Evolutionary conservation across 2,329 filamentous ascomycete species (phyloP).

Genomic region (Leptographium radiaticola): DNA sequence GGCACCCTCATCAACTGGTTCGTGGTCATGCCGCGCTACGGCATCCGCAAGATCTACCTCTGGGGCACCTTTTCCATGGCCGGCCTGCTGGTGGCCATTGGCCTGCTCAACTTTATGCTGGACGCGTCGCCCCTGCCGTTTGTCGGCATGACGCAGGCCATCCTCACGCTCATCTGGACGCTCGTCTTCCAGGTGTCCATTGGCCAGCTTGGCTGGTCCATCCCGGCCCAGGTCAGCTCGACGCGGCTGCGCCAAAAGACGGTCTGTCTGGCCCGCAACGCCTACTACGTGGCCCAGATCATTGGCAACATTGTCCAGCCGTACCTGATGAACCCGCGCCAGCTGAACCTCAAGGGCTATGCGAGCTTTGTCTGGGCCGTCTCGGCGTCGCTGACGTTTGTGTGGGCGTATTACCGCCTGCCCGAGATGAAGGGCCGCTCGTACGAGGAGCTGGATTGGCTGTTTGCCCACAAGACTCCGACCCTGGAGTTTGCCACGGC

Average conservation of each 20-base stretch:
- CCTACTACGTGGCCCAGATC: conserved; percentile 17
- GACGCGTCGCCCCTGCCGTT: not conserved
- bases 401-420: conserved; percentile 38
- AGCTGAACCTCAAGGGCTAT: conserved; percentile 34
- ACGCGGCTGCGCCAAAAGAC: conserved; percentile 22
- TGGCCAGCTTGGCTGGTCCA: conserved; percentile 22
- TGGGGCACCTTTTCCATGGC: conserved; percentile 9
- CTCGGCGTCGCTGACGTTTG: conserved; percentile 29
- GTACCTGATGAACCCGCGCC: conserved; percentile 24
- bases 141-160: conserved; percentile 5
- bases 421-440: conserved; percentile 35
- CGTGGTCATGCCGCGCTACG: conserved; percentile 8
- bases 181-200: conserved; percentile 22
- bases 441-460: conserved; percentile 39
- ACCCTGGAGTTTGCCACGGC: conserved; percentile 19
- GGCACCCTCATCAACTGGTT: conserved; percentile 9
- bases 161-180: conserved; percentile 8
- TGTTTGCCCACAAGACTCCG: conserved; percentile 33
- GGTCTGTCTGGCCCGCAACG: conserved; percentile 17
- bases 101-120: conserved; percentile 11
- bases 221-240: conserved; percentile 21
- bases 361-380: conserved; percentile 32
- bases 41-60: conserved; percentile 11
- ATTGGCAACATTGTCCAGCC: conserved; percentile 16
- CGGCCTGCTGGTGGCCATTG: conserved; percentile 7